Evolutionary conservation across 2,329 filamentous ascomycete species (phyloP).

Genomic region (Apiospora koreana): DNA sequence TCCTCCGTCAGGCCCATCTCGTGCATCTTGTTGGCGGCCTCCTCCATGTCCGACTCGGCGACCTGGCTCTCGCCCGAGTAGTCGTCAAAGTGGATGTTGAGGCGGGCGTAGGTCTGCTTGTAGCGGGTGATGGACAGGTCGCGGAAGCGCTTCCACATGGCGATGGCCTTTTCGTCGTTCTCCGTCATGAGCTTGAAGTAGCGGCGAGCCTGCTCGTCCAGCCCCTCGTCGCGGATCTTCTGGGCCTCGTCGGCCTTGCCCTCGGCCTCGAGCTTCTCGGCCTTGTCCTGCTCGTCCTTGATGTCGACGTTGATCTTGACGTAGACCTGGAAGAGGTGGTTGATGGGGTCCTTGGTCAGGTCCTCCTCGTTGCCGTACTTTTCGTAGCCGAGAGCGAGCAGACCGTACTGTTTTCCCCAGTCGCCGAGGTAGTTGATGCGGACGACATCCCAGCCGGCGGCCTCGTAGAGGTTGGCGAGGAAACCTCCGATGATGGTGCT

Average conservation of each 20-base stretch:
- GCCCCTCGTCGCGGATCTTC: constrained; percentile 43
- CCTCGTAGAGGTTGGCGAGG: constrained; percentile 68
- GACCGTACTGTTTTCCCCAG: constrained; percentile 73
- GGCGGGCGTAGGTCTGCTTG: constrained; percentile 56
- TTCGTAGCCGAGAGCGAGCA: constrained; percentile 69
- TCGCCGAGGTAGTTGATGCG: constrained; percentile 78
- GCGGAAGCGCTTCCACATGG: constrained; percentile 59
- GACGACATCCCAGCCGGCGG: constrained; percentile 69
- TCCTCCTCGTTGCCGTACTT: constrained; percentile 67
- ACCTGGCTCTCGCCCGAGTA: constrained; percentile 77
- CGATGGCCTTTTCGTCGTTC: constrained; percentile 56
- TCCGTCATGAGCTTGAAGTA: constrained; percentile 65
- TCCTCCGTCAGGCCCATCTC: constrained; percentile 68
- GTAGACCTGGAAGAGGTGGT: constrained; percentile 73
- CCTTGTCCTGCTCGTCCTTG: constrained; percentile 60
- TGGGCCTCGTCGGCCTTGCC: constrained; percentile 43
- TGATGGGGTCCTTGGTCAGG: constrained; percentile 65
- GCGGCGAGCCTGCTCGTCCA: constrained; percentile 56
- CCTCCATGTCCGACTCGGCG: constrained; percentile 64
- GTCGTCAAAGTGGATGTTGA: constrained; percentile 64
- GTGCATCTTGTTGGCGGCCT: constrained; percentile 61
- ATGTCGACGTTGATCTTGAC: constrained; percentile 67
- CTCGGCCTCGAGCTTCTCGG: constrained; percentile 51
- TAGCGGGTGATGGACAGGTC: constrained; percentile 61
- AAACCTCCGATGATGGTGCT: constrained; percentile 78